Percentiles rank a stretch among this genome's conserved stretches.
Conservation (phyloP, 1,284 basidiomycete genomes). For the Clitocybe nebularis region DNA sequence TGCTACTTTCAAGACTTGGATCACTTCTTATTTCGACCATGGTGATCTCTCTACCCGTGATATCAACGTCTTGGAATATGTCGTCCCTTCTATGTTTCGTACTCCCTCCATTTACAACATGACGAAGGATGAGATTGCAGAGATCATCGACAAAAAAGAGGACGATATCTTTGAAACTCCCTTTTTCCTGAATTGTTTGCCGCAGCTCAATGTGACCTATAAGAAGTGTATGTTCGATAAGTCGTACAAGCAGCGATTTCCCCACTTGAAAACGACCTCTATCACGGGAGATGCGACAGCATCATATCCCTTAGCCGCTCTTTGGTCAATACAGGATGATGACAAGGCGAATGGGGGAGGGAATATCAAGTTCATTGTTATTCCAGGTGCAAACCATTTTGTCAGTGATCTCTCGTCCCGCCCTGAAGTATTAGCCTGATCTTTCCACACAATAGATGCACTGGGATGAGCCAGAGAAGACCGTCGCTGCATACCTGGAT, state of each 20-base stretch:
- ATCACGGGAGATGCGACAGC: slow-evolving; percentile 5
- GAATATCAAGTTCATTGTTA: background rate
- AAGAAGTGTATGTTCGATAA: slow-evolving; percentile 8
- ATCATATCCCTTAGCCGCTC: slow-evolving; percentile 9
- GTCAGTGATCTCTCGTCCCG: background rate
- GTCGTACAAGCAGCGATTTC: slow-evolving; percentile 6
- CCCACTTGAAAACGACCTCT: slow-evolving; percentile 2
- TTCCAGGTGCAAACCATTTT: background rate
- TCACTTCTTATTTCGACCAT: slow-evolving; percentile 32
- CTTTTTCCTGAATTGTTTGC: slow-evolving; percentile 3
- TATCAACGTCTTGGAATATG: slow-evolving; percentile 15
- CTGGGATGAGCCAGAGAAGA: background rate
- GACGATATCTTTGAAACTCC: slow-evolving; percentile 6
- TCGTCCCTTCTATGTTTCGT: slow-evolving; percentile 4
- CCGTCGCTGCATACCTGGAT: too few species aligned
- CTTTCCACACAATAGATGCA: background rate
- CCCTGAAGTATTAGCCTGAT: background rate
- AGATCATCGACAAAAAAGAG: slow-evolving; percentile 1
- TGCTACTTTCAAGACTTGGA: slow-evolving; percentile 24
- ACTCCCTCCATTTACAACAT: slow-evolving; percentile 14
- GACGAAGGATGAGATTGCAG: background rate
- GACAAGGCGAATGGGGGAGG: background rate
- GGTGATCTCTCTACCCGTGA: slow-evolving; percentile 26
- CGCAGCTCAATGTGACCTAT: slow-evolving; percentile 8
- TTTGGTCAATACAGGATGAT: slow-evolving; percentile 7